Conservation (phyloP, 805 yeast species). For the Sugiyamaella valdiviana region DNA sequence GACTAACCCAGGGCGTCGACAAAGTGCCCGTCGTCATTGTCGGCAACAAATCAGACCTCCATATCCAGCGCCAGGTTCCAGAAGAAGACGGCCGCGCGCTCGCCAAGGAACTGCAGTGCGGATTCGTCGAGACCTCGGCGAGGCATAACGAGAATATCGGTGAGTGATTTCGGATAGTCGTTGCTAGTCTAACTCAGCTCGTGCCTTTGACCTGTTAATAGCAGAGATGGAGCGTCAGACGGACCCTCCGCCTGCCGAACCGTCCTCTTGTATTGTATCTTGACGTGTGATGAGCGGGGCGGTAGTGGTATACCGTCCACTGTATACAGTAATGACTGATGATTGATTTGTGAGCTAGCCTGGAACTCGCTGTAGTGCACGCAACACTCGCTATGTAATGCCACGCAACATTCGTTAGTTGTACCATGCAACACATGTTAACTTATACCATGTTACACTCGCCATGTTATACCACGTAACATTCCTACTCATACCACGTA, state of each 20-base stretch:
- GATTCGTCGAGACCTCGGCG: constrained; percentile 79
- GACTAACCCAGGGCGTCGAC: constrained; percentile 42
- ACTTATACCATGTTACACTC: no score
- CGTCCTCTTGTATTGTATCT: constrained; percentile 10
- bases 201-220: constrained; percentile 55
- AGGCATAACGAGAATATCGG: constrained; percentile 67
- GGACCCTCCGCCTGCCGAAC: constrained; percentile 4
- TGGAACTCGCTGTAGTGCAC: no score
- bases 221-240: constrained; percentile 49
- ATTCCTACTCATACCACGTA: no score
- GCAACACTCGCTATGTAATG: no score
- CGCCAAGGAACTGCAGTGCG: constrained; percentile 61
- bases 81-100: constrained; percentile 52
- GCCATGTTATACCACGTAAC: no score
- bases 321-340: neutral
- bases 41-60: constrained; percentile 70
- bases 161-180: neutral
- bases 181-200: constrained; percentile 10
- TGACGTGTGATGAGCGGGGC: neutral
- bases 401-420: no score
- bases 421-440: no score
- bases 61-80: constrained; percentile 53
- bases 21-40: constrained; percentile 72
- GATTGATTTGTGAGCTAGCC: no score
- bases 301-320: neutral